Base-by-base conservation (phyloP, 169 alveolate species). In the Plasmodium chabaudi region DNA sequence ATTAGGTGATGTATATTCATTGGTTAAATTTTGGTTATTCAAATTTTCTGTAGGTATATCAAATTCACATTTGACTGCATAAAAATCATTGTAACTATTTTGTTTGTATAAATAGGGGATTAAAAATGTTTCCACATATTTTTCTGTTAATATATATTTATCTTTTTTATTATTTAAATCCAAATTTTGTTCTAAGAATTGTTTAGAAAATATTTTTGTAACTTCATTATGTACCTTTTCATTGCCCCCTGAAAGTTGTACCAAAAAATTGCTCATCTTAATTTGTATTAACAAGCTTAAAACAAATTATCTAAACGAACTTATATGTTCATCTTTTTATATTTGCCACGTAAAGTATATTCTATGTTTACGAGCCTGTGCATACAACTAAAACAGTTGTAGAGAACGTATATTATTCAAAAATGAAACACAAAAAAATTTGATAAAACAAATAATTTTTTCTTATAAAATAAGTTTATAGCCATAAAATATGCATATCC, bases 211-310 rank as follows among this genome's bases (percentile, higher is more conserved):
- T 17, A 42, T 51, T 39, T 60, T 21, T 65, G 44, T 6, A 44
- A 74, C 47, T 1, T 60, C 74, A 5, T 74, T 59, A n/a, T 49
- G 39, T 13, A 61, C 19, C 23, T 67, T 21, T 47, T 67, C 84
- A 27, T 56, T 55, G 2, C 27, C 13, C 21, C 65, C 69, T 46
- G 67, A 57, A 9, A 82, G 13, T 59, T 42, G 51, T 25, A 82
- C 64, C 82, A 82, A 42, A 61, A 82, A 82, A n/a, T 61, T 61
- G 23, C 56, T 56, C 89, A 79, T 79, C 42, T n/a, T 67, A 9
- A 15, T 44, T 5, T 34, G 7, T 2, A 13, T 25, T 61, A 12
- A 27, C 4, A 34, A 1, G 7, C 0, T 34, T 34, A 34, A 34
- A 34, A 34, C 42, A 9, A 25, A 23, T 23, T 61, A 23, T 61